Percentiles rank a stretch among this genome's conserved stretches.
Conservation (phyloP, 1,284 basidiomycete genomes). For the Ganoderma leucocontextum region DNA sequence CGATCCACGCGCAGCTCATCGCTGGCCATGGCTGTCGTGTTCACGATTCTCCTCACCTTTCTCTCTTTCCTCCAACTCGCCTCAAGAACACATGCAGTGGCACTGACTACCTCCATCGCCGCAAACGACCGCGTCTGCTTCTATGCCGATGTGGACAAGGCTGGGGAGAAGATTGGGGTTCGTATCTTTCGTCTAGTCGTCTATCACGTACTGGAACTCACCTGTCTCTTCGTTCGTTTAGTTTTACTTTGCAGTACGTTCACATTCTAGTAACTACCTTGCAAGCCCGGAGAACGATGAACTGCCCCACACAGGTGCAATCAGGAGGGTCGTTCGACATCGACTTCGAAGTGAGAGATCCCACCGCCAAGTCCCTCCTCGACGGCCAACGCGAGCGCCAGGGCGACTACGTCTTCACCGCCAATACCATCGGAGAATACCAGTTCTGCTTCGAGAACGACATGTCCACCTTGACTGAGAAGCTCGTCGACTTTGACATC, state of each 20-base stretch:
- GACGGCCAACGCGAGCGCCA: constrained; percentile 91
- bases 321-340: constrained; percentile 97
- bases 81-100: constrained; percentile 55
- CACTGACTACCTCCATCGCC: constrained; percentile 87
- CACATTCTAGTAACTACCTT: constrained; percentile 45
- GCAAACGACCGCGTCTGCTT: constrained; percentile 94
- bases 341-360: constrained; percentile 93
- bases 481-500: constrained; percentile 96
- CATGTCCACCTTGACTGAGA: constrained; percentile 89
- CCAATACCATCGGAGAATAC: constrained; percentile 94
- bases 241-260: constrained; percentile 68
- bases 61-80: constrained; percentile 35
- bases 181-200: constrained; percentile 40
- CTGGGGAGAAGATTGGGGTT: constrained; percentile 89
- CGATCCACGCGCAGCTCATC: constrained; percentile 21
- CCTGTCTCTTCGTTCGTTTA: constrained; percentile 29
- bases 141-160: constrained; percentile 97
- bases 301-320: constrained; percentile 72
- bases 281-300: constrained; percentile 27
- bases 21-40: constrained; percentile 39
- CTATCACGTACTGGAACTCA: neutral
- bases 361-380: constrained; percentile 86
- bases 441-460: constrained; percentile 99
- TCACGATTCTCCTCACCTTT: constrained; percentile 33
- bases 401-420: constrained; percentile 97